These are phyloP conservation scores for Cicer yamashitae DNA, from an alignment of 306 rosid species.

Conservation along the genomic window DNA sequence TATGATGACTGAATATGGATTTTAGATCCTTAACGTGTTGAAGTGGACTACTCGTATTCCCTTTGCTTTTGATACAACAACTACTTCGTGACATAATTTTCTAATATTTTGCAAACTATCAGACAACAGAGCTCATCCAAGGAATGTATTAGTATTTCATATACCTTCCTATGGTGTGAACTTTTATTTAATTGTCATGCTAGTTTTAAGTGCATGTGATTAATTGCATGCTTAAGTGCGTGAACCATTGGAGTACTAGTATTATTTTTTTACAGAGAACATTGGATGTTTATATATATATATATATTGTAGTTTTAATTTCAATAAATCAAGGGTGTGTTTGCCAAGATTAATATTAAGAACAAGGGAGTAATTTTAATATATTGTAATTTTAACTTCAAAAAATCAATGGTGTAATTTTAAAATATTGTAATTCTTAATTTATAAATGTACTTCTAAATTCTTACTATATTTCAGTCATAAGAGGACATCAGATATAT, in stretches of 20 bases:
- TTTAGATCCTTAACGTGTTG: conserved; percentile 22
- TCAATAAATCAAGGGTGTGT: not conserved
- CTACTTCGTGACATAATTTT: conserved; percentile 8
- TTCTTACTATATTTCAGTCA: too few relatives aligned
- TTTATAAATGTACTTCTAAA: too few relatives aligned
- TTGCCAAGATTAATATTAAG: too few relatives aligned
- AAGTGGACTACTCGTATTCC: not conserved
- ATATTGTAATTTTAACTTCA: too few relatives aligned
- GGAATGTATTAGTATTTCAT: not conserved
- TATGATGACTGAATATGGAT: not conserved
- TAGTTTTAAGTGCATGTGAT: conserved; percentile 11
- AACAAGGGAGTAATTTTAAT: too few relatives aligned
- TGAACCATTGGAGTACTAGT: not conserved
- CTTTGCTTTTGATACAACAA: not conserved
- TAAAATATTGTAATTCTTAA: too few relatives aligned
- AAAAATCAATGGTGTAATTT: too few relatives aligned
- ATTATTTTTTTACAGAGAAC: too few relatives aligned
- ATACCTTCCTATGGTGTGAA: not conserved
- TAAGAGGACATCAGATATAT: too few relatives aligned
- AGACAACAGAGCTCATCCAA: not conserved
- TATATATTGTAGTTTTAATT: not conserved
- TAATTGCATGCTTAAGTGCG: not conserved
- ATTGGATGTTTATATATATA: too few relatives aligned
- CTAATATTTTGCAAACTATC: not conserved
- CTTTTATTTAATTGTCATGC: not conserved